Evolutionary conservation across 495 filamentous ascomycete species (phyloP).

Genomic region (Terfezia boudieri): DNA sequence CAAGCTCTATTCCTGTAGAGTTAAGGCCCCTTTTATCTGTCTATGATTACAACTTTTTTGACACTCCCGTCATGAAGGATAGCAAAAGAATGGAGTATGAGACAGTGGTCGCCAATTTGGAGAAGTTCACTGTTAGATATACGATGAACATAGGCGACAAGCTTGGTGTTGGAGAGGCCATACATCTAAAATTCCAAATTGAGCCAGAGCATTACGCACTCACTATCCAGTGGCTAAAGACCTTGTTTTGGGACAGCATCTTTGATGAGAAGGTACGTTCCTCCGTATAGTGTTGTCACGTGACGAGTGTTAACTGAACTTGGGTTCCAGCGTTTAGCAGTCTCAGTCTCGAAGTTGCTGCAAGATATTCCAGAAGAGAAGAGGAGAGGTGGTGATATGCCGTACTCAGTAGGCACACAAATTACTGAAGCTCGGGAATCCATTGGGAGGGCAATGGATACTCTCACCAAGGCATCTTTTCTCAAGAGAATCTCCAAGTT

Average conservation of each 20-base stretch:
- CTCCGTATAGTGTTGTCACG: background rate
- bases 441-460: slow-evolving; percentile 50
- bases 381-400: slow-evolving; percentile 63
- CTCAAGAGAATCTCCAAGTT: slow-evolving; percentile 61
- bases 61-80: slow-evolving; percentile 59
- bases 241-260: slow-evolving; percentile 66
- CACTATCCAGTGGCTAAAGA: slow-evolving; percentile 63
- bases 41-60: slow-evolving; percentile 84
- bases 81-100: slow-evolving; percentile 70
- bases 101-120: slow-evolving; percentile 67
- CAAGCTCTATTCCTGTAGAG: slow-evolving; percentile 44
- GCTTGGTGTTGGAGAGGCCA: slow-evolving; percentile 54
- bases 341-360: slow-evolving; percentile 66
- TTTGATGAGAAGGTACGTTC: slow-evolving; percentile 36
- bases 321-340: slow-evolving; percentile 38
- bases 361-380: slow-evolving; percentile 88
- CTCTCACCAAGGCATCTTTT: slow-evolving; percentile 71
- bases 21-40: slow-evolving; percentile 62
- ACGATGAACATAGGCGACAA: slow-evolving; percentile 38
- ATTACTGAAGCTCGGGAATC: slow-evolving; percentile 54
- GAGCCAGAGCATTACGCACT: slow-evolving; percentile 72
- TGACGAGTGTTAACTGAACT: background rate
- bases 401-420: slow-evolving; percentile 52
- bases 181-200: slow-evolving; percentile 60
- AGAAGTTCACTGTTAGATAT: slow-evolving; percentile 76